Evolutionary conservation across 2,329 filamentous ascomycete genomes (phyloP), one percentile per base, ranked within the genome.

Genomic region (Aspergillus vadensis): DNA sequence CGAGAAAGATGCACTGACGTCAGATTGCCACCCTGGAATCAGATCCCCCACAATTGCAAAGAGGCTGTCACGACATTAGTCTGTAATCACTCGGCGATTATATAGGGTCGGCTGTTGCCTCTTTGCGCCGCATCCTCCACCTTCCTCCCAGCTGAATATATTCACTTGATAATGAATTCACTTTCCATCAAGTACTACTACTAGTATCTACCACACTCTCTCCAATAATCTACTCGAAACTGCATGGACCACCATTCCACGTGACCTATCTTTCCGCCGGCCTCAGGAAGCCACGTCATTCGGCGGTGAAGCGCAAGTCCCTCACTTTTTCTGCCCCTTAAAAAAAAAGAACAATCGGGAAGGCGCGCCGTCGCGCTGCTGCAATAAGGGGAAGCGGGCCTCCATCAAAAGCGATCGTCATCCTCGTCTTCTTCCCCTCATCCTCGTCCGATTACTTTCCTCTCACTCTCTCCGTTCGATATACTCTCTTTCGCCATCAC

Each of bases 31-130:
- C 53, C 53, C 39, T 44, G 39, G 39, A 44, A 44, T 44, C 39
- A 55, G 53, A 55, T 55, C 53, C 53, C 53, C 53, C 53, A 55
- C 53, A 55, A 55, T 55, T 38, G 32, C 32, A 36, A 36, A 36
- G 17, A 44, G 41, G 41, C 41, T 44, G 41, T 21, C 41, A 44
- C 12, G 53, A 17, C 53, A 27, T 50, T 50, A 50, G 47, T 50
- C 47, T 50, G 25, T 30, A 25, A 17, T 50, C n/a, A 17, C 9
- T 44, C 3, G 3, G 7, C 17, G 23, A 30, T 2, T 50, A 50
- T 50, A 30, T 50, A 50, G 15, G 25, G 9, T n/a, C 15, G 25
- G 8, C 14, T n/a, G n/a, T 30, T n/a, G n/a, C 47, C 15, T 43
- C 47, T 27, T 25, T 27, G 47, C 47, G 25, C 47, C 15, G 14